Evolutionary conservation across 2,329 filamentous ascomycete species (phyloP).

Genomic region (Byssothecium circinans): DNA sequence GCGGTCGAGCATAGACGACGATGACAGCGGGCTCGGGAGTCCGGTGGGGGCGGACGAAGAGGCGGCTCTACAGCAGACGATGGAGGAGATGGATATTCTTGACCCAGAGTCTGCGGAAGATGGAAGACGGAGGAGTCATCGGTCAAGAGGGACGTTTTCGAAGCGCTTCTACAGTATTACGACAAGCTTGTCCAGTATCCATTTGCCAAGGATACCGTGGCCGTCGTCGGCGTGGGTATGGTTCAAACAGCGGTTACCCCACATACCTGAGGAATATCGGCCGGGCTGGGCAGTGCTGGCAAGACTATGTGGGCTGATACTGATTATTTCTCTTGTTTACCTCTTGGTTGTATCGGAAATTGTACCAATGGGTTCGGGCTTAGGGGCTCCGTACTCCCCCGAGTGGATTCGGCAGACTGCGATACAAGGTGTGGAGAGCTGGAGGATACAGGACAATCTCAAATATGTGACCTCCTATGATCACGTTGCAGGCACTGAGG

Average conservation of each 20-base stretch:
- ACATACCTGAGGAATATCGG: constrained; percentile 51
- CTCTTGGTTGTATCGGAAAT: constrained; percentile 83
- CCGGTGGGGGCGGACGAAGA: constrained; percentile 58
- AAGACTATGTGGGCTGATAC: constrained; percentile 71
- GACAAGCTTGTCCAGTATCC: constrained; percentile 60
- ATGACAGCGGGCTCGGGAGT: constrained; percentile 52
- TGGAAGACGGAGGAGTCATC: constrained; percentile 30
- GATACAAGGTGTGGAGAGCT: constrained; percentile 70
- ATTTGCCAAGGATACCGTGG: constrained; percentile 49
- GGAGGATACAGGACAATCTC: constrained; percentile 66
- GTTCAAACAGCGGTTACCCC: constrained; percentile 43
- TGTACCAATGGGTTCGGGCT: constrained; percentile 66
- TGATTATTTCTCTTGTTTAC: constrained; percentile 79
- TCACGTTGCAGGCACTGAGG: constrained; percentile 92
- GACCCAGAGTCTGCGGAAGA: constrained; percentile 41
- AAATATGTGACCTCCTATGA: constrained; percentile 79
- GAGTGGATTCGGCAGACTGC: constrained; percentile 78
- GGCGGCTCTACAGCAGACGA: constrained; percentile 72
- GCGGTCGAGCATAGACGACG: constrained; percentile 63
- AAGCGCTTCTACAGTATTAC: constrained; percentile 60
- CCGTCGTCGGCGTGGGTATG: constrained; percentile 29
- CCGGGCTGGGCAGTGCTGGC: constrained; percentile 69
- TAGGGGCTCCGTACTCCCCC: constrained; percentile 73
- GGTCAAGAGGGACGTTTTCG: constrained; percentile 49
- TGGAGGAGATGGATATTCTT: constrained; percentile 68